phyloP scores from a whole-genome alignment of 2,329 filamentous ascomycete species.

The Sphaerulina populicola region DNA sequence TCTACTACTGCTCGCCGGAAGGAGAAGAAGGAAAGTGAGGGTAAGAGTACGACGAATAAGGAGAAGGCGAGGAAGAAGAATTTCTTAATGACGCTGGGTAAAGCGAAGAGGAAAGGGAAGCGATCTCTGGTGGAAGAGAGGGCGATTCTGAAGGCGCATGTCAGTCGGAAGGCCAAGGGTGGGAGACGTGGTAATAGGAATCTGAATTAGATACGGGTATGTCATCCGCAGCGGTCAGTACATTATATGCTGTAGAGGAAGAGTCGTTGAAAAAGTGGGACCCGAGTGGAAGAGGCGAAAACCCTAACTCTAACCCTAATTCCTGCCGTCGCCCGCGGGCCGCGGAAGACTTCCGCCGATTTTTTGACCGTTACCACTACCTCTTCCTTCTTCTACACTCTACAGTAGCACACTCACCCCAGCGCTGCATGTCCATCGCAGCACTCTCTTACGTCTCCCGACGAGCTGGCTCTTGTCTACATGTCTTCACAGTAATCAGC shows the following conservation, averaged over 20 bases:
- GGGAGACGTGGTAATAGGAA: slow-evolving; percentile 64
- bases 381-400: no score
- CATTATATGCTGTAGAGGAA: no score
- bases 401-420: no score
- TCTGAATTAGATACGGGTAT: neutral
- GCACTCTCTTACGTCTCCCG: neutral
- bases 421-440: slow-evolving; percentile 1
- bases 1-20: slow-evolving; percentile 74
- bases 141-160: slow-evolving; percentile 70
- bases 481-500: neutral
- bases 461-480: slow-evolving; percentile 1
- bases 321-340: no score
- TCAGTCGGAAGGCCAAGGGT: slow-evolving; percentile 73
- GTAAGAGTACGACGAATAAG: slow-evolving; percentile 94
- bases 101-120: slow-evolving; percentile 94
- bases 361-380: no score
- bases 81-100: slow-evolving; percentile 94
- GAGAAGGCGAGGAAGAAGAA: slow-evolving; percentile 98
- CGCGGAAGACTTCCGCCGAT: no score
- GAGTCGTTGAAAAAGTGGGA: no score
- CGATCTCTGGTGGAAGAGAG: slow-evolving; percentile 79
- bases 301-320: no score
- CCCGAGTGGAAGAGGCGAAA: no score
- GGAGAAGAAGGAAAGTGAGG: slow-evolving; percentile 77
- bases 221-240: no score